Base-by-base conservation (phyloP, 305 asterid species). In the Salvia sclarea region DNA sequence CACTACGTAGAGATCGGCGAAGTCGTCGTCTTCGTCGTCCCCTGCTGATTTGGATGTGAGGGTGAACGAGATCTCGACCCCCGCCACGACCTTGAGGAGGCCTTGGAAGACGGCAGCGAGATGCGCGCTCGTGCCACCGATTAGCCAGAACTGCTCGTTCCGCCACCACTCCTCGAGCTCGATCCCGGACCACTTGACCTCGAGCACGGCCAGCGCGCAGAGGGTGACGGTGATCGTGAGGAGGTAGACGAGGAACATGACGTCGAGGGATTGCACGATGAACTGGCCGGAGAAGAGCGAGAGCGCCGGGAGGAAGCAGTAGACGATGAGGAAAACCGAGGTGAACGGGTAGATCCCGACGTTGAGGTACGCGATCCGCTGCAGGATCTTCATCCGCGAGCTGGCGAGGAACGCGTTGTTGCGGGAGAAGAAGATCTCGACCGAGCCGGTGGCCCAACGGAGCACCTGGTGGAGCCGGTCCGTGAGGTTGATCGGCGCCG, bases 121-220 rank as follows among this genome's bases (percentile, higher is more conserved):
- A 1, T 59, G 65, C 3, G 65, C 65, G 12, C 65, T 59, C 1
- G 65, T 59, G 11, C 65, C 65, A 18, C 49, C 49, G n/a, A 59
- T 59, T 33, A 59, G 6, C 65, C 65, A 59, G 3, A 59, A 59
- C 12, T 59, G 65, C 49, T 59, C 65, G 18, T 59, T 59, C 49
- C 65, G 37, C 65, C 65, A 59, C 65, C 65, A 59, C 33, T 59
- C 65, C 13, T 59, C 65, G 12, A 59, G 33, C 49, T 37, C 65
- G 6, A 59, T 37, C 12, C 65, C 65, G 0, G 65, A 16, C 65
- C 65, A 59, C 49, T 59, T 59, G 12, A 59, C 65, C 65, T 59
- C 65, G 1, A 59, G 65, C 48, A 59, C 49, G 20, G 65, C 65
- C 2, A 59, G 18, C 10, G 49, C 31, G 10, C 65, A 59, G 12